Evolutionary conservation across 148 eudicot species (phyloP).

Genomic region (Diospyros lotus): DNA sequence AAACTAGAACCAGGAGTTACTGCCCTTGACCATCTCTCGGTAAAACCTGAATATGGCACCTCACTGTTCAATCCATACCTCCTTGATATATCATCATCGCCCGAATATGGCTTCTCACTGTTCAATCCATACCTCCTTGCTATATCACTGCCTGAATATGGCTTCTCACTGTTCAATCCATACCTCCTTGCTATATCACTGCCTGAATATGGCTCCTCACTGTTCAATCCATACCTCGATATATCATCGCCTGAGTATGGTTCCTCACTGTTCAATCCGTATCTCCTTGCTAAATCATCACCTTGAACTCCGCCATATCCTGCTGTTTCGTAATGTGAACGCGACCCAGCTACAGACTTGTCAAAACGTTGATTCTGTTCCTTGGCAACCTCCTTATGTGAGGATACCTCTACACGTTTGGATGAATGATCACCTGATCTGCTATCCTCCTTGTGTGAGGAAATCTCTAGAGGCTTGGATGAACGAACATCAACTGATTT

Average conservation of each 20-base stretch:
- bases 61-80: constrained; percentile 12
- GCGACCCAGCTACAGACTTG: constrained; percentile 6
- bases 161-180: constrained; percentile 10
- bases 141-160: neutral
- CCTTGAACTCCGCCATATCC: constrained; percentile 13
- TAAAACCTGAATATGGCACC: constrained; percentile 12
- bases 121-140: constrained; percentile 10
- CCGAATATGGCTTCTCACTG: constrained; percentile 9
- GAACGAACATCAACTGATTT: too few relatives aligned
- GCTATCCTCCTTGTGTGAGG: neutral
- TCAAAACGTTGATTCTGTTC: constrained; percentile 12
- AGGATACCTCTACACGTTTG: constrained; percentile 4
- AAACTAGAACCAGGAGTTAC: neutral
- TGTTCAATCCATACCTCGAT: neutral
- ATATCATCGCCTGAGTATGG: neutral
- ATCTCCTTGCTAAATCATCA: constrained; percentile 6
- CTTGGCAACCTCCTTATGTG: constrained; percentile 15
- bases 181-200: constrained; percentile 6
- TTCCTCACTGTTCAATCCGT: neutral
- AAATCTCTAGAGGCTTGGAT: too few relatives aligned
- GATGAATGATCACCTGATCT: constrained; percentile 15
- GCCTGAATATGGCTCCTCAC: neutral
- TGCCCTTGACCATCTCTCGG: constrained; percentile 8
- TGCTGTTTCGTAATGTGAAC: constrained; percentile 18
- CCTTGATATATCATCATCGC: neutral